phyloP scores from a whole-genome alignment of 2,329 filamentous ascomycete species.

The Leptographium flavum region DNA sequence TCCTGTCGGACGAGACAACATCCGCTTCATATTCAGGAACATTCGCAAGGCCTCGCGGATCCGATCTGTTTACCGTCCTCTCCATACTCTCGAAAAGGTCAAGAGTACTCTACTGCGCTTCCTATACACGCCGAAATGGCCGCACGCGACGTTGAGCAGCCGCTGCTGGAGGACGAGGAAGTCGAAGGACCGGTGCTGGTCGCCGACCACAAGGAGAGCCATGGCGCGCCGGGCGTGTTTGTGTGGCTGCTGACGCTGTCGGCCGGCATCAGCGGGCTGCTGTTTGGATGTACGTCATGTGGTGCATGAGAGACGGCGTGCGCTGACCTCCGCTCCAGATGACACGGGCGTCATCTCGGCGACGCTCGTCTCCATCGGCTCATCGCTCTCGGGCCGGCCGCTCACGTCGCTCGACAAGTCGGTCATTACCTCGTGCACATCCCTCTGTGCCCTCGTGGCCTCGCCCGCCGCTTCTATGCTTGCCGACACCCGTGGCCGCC shows the following conservation, averaged over 20 bases:
- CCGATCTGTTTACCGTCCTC: neutral
- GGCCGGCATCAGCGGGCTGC: constrained; percentile 50
- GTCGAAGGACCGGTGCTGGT: neutral
- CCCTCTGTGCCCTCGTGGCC: constrained; percentile 48
- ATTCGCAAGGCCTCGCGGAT: neutral
- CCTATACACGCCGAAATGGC: neutral
- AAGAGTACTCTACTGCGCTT: neutral
- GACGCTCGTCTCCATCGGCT: constrained; percentile 49
- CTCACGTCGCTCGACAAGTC: constrained; percentile 54
- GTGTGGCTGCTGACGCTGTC: constrained; percentile 49
- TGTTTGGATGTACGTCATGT: constrained; percentile 47
- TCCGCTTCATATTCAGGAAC: too few relatives aligned
- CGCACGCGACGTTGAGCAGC: constrained; percentile 8
- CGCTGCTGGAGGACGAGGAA: constrained; percentile 2
- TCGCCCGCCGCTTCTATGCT: constrained; percentile 52
- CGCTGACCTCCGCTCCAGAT: constrained; percentile 23
- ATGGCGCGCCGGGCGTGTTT: constrained; percentile 29
- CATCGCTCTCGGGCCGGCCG: constrained; percentile 38
- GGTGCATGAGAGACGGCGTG: neutral
- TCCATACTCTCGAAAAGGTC: too few relatives aligned
- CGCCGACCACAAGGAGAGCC: neutral
- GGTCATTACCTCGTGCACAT: constrained; percentile 55
- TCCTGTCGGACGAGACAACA: too few relatives aligned
- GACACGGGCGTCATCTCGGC: constrained; percentile 57
- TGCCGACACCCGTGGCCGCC: constrained; percentile 47